Evolutionary conservation across 2,329 filamentous ascomycete genomes (phyloP), one percentile per base, ranked within the genome.

Genomic region (Chrysoporthe cubensis): DNA sequence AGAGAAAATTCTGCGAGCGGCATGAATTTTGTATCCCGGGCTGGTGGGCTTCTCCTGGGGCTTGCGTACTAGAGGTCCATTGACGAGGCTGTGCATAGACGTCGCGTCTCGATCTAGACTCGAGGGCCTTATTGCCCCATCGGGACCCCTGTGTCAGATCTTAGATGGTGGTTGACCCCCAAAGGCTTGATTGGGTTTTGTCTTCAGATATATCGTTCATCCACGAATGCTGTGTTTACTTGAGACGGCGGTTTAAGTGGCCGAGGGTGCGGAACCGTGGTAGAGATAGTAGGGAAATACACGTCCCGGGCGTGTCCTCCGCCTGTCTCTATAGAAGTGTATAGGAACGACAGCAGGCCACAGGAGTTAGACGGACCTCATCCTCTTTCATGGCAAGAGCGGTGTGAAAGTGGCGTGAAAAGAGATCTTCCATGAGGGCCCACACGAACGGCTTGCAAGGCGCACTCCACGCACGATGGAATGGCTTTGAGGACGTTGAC

Each of bases 31-130:
- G 16, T 8, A n/a, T 8, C 8, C 54, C 14, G 9, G 32, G 26
- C 54, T 52, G 16, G 54, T n/a, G 54, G 54, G n/a, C 6, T 16
- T 21, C 18, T 9, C n/a, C 54, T 40, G n/a, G 32, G 32, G 54
- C 32, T 57, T 57, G 32, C 54, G 32, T 18, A 57, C 5, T 21
- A 1, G 54, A 40, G 7, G 32, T 5, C 32, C 54, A n/a, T 57
- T 26, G 32, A 57, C 50, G 18, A 57, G 54, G 54, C 34, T n/a
- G 32, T 57, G 54, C 54, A 57, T 57, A 40, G 32, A 54, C 16
- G 32, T 37, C 32, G 54, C 32, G 14, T 37, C 32, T 37, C 54
- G 32, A 57, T 37, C 32, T 57, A 32, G 54, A 40, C 54, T 57
- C 54, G 32, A 57, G 54, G 54, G n/a, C 34, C 34, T 2, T 18